Conservation (phyloP, 2,329 filamentous ascomycete genomes). For the Aspergillus sp. region DNA sequence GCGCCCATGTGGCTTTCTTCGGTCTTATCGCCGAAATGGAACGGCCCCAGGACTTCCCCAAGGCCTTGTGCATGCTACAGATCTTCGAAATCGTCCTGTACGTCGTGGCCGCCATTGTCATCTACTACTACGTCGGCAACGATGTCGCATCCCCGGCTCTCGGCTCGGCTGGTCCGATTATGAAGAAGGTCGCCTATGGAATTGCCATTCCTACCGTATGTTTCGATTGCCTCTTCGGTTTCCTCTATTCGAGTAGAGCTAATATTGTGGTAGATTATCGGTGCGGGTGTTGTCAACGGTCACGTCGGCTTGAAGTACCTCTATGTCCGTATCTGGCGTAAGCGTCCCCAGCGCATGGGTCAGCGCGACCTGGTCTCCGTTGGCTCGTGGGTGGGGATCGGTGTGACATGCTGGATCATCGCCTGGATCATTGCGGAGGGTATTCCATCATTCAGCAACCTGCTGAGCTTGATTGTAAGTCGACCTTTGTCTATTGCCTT, state of each 20-base stretch:
- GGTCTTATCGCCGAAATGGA: slow-evolving; percentile 57
- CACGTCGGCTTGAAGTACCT: slow-evolving; percentile 59
- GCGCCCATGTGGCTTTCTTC: slow-evolving; percentile 61
- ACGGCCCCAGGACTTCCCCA: slow-evolving; percentile 52
- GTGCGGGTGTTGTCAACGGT: slow-evolving; percentile 62
- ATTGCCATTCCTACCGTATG: slow-evolving; percentile 55
- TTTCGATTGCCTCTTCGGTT: not conserved
- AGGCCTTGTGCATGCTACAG: slow-evolving; percentile 55
- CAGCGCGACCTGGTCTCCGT: slow-evolving; percentile 44
- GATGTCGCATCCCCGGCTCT: slow-evolving; percentile 58
- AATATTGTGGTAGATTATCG: slow-evolving; percentile 43
- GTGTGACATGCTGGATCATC: slow-evolving; percentile 48
- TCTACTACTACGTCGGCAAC: slow-evolving; percentile 59
- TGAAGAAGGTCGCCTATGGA: slow-evolving; percentile 59
- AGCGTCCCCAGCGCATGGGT: slow-evolving; percentile 46
- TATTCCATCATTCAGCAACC: slow-evolving; percentile 59
- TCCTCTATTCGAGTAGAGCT: not conserved
- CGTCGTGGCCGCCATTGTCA: slow-evolving; percentile 56
- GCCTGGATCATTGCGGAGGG: slow-evolving; percentile 61
- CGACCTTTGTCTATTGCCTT: slow-evolving; percentile 7
- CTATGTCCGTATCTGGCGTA: slow-evolving; percentile 54
- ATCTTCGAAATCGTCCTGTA: slow-evolving; percentile 54
- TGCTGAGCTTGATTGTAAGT: slow-evolving; percentile 50
- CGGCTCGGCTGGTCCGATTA: slow-evolving; percentile 47
- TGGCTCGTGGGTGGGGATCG: slow-evolving; percentile 53